Conservation (phyloP, 805 yeast species). For the Saccharomycopsis microspora region DNA sequence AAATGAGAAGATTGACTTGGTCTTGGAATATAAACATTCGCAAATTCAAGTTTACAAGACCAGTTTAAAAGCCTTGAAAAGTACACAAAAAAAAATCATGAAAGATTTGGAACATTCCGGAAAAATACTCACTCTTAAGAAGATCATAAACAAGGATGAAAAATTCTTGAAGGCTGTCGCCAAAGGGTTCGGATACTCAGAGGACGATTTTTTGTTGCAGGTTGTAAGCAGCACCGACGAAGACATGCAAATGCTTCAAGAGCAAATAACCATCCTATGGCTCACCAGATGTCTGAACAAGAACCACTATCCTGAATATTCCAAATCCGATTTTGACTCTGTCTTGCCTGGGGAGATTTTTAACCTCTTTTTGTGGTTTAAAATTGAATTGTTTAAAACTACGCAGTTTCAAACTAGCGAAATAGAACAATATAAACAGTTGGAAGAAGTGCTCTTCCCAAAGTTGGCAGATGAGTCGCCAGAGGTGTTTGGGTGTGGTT, state of each 20-base stretch:
- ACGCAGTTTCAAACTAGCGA: not conserved
- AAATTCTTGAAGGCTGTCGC: constrained; percentile 24
- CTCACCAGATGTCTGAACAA: constrained; percentile 46
- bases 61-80: constrained; percentile 33
- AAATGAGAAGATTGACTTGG: not conserved
- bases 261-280: constrained; percentile 51
- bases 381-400: constrained; percentile 2
- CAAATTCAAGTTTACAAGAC: constrained; percentile 38
- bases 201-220: not conserved
- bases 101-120: constrained; percentile 20
- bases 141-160: constrained; percentile 43
- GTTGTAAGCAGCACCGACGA: constrained; percentile 25
- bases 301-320: constrained; percentile 9
- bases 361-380: constrained; percentile 7
- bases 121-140: constrained; percentile 48
- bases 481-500: constrained; percentile 2
- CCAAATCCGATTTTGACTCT: constrained; percentile 2
- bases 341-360: constrained; percentile 9
- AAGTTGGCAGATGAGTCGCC: not conserved
- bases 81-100: constrained; percentile 33
- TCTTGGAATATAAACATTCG: constrained; percentile 28
- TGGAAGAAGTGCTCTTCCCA: not conserved
- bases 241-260: constrained; percentile 32
- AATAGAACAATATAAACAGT: not conserved
- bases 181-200: not conserved